Base-by-base conservation (phyloP, 108 stramenopile species). In the Cylindrotheca closterium region DNA sequence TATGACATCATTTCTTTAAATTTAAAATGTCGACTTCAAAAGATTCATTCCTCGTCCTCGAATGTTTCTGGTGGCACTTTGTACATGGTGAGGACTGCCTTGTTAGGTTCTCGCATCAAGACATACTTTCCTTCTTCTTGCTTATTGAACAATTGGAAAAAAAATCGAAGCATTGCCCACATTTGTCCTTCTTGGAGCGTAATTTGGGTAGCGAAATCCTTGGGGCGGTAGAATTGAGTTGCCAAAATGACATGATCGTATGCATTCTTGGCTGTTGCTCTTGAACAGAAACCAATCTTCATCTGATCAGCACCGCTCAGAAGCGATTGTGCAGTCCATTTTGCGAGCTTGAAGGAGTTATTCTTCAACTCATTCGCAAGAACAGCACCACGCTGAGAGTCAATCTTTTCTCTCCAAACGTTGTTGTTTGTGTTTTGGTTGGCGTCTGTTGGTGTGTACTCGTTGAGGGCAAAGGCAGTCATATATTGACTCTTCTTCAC, bases 131-230 rank as follows among this genome's bases (percentile, higher is more conserved):
- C 97, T 54, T 94, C 92, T 18, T 89, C 79, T 53, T 92, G 87
- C 74, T 85, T 80, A 56, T 73, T 66, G 49, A 99, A 75, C 55
- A 97, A 68, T 54, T 97, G 87, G 30, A 95, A 79, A 66, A 98
- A 91, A 91, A 94, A 84, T 56, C 97, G 93, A 63, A 99, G 82
- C 70, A 98, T 96, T 29, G 96, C 96, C 98, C 98, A 99, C 96
- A 98, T 97, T 65, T 91, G 92, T 47, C 81, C 84, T 74, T 92
- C 84, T 60, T 67, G 90, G 63, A 99, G 65, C 10, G 89, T 93
- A 49, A 99, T 97, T 83, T 98, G 98, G 19, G 80, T 80, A 12
- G 97, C 97, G 73, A 99, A 97, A 60, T 98, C 97, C 79, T 82
- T 79, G 50, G 98, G 98, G 65, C 94, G 88, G 81, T 96, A 98